Evolutionary conservation across 1,284 basidiomycete genomes (phyloP).

Genomic region (Marasmius tenuissimus): DNA sequence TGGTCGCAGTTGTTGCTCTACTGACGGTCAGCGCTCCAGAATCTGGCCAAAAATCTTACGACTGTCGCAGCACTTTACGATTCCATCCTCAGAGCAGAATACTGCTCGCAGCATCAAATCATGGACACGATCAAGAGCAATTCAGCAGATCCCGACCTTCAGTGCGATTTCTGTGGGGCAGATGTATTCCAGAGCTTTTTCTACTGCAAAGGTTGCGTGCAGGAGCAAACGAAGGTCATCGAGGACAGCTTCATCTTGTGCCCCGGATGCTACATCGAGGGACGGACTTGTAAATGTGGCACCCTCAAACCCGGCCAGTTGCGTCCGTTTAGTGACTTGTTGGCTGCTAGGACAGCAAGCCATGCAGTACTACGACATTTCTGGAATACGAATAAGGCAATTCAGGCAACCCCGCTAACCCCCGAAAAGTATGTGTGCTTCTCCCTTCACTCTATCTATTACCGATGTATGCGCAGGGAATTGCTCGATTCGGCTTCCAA

Average conservation of each 20-base stretch:
- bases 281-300: conserved; percentile 61
- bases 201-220: conserved; percentile 53
- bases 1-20: background rate
- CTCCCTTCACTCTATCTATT: background rate
- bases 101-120: conserved; percentile 31
- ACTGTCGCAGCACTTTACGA: conserved; percentile 53
- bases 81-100: conserved; percentile 58
- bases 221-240: conserved; percentile 18
- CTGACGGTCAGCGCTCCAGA: background rate
- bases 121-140: conserved; percentile 22
- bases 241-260: conserved; percentile 58
- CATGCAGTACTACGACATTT: conserved; percentile 14
- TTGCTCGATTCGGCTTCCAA: background rate
- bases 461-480: background rate
- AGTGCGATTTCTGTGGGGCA: conserved; percentile 74
- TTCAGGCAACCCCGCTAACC: background rate
- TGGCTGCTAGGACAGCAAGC: conserved; percentile 29
- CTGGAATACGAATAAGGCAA: background rate
- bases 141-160: conserved; percentile 20
- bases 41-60: conserved; percentile 9
- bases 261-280: conserved; percentile 72
- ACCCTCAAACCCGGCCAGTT: conserved; percentile 59
- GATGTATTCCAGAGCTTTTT: conserved; percentile 81
- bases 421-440: conserved; percentile 2
- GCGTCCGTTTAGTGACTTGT: conserved; percentile 36